Conservation (phyloP, 129 eudicot genomes). For the Arctium lappa region DNA sequence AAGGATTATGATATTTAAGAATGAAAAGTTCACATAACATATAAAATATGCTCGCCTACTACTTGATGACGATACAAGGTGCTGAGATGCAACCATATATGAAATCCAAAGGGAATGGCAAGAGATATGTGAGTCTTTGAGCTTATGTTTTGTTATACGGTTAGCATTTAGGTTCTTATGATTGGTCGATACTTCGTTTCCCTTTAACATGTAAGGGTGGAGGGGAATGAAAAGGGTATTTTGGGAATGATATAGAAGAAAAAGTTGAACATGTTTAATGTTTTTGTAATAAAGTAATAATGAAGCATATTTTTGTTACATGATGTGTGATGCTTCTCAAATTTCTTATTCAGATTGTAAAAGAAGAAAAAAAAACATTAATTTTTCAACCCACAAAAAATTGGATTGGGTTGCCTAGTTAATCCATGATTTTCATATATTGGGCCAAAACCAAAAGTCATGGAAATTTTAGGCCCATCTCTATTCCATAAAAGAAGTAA, state of each 20-base stretch:
- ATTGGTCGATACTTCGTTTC: no score
- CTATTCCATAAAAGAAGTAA: no score
- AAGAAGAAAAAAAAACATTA: not conserved
- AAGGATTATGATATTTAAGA: no score
- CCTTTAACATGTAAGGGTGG: not conserved
- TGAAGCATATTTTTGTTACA: not conserved
- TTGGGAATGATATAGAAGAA: not conserved
- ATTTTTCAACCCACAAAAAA: not conserved
- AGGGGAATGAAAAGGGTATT: not conserved
- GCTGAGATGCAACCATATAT: no score
- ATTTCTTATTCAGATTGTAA: no score
- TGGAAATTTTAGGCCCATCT: not conserved
- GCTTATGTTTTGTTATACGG: not conserved
- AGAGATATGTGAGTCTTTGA: not conserved
- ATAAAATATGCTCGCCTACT: no score
- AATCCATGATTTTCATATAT: not conserved
- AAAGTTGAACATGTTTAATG: not conserved
- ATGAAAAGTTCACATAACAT: no score
- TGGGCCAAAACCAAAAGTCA: not conserved
- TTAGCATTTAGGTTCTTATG: no score
- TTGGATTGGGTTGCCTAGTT: not conserved
- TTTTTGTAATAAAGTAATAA: no score
- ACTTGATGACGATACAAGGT: not conserved
- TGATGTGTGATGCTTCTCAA: not conserved
- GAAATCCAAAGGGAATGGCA: no score